Base-by-base conservation (phyloP, 176 grass and related monocot genomes). In the Phoenix dactylifera region DNA sequence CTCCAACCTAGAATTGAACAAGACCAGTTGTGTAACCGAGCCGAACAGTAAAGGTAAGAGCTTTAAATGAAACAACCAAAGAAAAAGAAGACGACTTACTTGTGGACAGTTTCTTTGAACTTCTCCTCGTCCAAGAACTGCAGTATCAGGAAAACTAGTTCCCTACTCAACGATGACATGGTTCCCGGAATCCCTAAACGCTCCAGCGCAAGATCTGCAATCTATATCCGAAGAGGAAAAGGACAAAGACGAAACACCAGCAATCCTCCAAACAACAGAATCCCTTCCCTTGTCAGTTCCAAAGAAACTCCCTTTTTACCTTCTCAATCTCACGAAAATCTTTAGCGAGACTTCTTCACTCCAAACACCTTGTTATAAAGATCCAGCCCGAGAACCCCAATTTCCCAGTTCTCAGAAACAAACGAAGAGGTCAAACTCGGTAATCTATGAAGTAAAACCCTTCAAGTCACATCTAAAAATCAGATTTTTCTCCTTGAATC, bases 1-100 rank as follows among this genome's bases (percentile, higher is more conserved):
- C 65, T 98, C 94, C 76, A 98, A 80, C 75, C 94, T 98, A 67
- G 22, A 30, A 65, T 22, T 66, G 22, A 65, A 57, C 35, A 44
- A 44, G 3, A 44, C 32, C 7, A 2, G 32, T 29, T 61, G 48
- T 18, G 12, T 19, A 20, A 49, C 30, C 15, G 16, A 22, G 32
- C 18, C 10, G 16, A 16, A 50, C 15, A 60, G 24, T 56, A 16
- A 22, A 63, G 16, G 15, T 51, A 7, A 49, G 54, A 58, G 35
- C 16, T 30, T 51, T 51, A 59, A 28, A 25, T 26, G 12, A 59
- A 51, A 49, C 19, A 3, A 7, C 16, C 18, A 7, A 12, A 32
- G 25, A 67, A 52, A 48, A 59, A 12, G 4, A 60, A 71, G 16
- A n/a, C 54, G 28, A 6, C 70, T 17, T 63, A 73, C 70, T 55